phyloP scores from a whole-genome alignment of 441 rosid genomes.

The Cnidoscolus chayamansa region DNA sequence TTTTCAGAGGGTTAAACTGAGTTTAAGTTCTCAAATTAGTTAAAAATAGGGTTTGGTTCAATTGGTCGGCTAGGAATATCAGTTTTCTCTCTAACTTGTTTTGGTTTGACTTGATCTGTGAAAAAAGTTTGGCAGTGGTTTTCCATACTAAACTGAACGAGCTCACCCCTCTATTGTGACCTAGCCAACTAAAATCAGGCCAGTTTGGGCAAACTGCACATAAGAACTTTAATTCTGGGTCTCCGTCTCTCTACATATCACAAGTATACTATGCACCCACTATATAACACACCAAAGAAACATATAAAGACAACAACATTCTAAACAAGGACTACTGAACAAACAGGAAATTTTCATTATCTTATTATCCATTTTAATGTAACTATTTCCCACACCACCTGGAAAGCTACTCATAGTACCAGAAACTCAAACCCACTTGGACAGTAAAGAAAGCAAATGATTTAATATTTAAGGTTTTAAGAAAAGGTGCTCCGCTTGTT shows the following conservation, averaged over 20 bases:
- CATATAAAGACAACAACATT: background rate
- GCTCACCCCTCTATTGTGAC: background rate
- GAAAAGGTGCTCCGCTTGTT: conserved; percentile 9
- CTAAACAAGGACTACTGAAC: background rate
- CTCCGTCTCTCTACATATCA: background rate
- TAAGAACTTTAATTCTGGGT: background rate
- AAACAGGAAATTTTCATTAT: background rate
- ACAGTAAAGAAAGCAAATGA: background rate
- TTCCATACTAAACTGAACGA: no score
- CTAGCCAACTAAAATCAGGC: background rate
- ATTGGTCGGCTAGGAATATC: no score
- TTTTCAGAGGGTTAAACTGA: no score
- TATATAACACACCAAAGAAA: background rate
- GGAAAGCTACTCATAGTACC: background rate
- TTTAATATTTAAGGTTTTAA: background rate
- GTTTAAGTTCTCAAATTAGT: no score
- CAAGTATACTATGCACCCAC: no score
- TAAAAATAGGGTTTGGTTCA: no score
- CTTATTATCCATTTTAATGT: background rate
- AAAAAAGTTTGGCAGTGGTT: no score
- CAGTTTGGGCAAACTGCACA: background rate
- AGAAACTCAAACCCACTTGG: conserved; percentile 13
- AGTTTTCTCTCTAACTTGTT: no score
- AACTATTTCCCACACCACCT: background rate
- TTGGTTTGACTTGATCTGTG: no score